Evolutionary conservation across 345 rosid genomes (phyloP).

Genomic region (Aegle marmelos): DNA sequence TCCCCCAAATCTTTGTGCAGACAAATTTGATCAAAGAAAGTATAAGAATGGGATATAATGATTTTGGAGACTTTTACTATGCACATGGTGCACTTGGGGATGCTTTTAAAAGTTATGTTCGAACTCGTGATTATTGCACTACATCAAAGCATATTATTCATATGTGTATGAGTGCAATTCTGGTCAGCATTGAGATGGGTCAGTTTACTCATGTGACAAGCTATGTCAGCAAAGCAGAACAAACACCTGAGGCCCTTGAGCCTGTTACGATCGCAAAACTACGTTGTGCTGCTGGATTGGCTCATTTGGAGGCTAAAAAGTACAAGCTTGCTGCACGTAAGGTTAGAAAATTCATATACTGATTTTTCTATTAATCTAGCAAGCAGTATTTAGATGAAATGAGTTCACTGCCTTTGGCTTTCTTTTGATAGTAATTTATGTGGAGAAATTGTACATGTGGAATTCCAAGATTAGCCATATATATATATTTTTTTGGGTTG

Average conservation of each 20-base stretch:
- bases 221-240: slow-evolving; percentile 93
- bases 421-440: not conserved
- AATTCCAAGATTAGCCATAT: not conserved
- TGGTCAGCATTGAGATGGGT: slow-evolving; percentile 97
- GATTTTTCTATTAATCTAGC: not conserved
- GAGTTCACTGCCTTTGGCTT: not conserved
- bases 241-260: slow-evolving; percentile 73
- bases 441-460: not conserved
- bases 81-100: slow-evolving; percentile 86
- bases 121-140: slow-evolving; percentile 96
- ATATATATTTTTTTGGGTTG: too few relatives aligned
- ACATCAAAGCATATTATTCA: slow-evolving; percentile 88
- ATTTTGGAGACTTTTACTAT: slow-evolving; percentile 94
- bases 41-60: slow-evolving; percentile 97
- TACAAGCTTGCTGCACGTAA: slow-evolving; percentile 98
- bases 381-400: not conserved
- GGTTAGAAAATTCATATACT: slow-evolving; percentile 41
- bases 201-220: slow-evolving; percentile 92
- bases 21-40: slow-evolving; percentile 98
- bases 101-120: slow-evolving; percentile 81
- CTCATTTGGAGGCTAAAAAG: slow-evolving; percentile 81
- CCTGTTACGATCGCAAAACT: slow-evolving; percentile 60
- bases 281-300: slow-evolving; percentile 90
- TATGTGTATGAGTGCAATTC: slow-evolving; percentile 94
- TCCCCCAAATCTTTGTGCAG: slow-evolving; percentile 32